A percentile compares a stretch with the other conserved stretches of the same genome.
phyloP scores from a whole-genome alignment of 1,284 basidiomycete species.

The Sanghuangporus sanghuang region DNA sequence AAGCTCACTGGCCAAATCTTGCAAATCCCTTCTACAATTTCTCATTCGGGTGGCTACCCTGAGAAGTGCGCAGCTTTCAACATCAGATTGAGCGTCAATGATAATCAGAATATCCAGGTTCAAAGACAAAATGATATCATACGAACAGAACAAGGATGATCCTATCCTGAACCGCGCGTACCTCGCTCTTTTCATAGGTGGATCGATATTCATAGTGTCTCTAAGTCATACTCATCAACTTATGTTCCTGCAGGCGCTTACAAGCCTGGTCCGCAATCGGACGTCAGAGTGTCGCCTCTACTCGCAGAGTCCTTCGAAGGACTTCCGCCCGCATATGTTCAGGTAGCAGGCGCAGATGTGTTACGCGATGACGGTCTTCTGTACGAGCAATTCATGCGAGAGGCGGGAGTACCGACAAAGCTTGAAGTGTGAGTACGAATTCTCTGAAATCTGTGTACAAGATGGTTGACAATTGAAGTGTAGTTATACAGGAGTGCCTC shows the following conservation, averaged over 20 bases:
- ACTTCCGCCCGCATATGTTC: slow-evolving; percentile 20
- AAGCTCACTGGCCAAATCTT: slow-evolving; percentile 15
- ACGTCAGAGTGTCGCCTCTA: slow-evolving; percentile 19
- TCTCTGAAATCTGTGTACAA: background rate
- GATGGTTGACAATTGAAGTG: background rate
- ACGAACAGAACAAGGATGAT: slow-evolving; percentile 22
- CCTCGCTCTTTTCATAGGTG: slow-evolving; percentile 4
- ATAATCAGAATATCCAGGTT: background rate
- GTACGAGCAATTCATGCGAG: slow-evolving; percentile 21
- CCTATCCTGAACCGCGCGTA: slow-evolving; percentile 14
- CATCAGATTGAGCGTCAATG: background rate
- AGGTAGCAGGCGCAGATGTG: slow-evolving; percentile 22
- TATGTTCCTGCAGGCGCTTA: slow-evolving; percentile 15
- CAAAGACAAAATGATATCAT: slow-evolving; percentile 22
- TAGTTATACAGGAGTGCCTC: slow-evolving; percentile 12
- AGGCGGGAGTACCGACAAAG: slow-evolving; percentile 17
- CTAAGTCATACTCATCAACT: slow-evolving; percentile 5
- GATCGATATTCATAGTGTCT: background rate
- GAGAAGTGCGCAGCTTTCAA: slow-evolving; percentile 7
- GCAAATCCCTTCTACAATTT: slow-evolving; percentile 6
- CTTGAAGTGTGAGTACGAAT: slow-evolving; percentile 19
- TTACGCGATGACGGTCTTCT: slow-evolving; percentile 24
- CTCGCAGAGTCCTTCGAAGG: slow-evolving; percentile 19
- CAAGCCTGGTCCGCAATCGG: slow-evolving; percentile 11
- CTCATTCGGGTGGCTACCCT: slow-evolving; percentile 6